Evolutionary conservation across 1,284 basidiomycete species (phyloP), one percentile per base, ranked within the genome.

Genomic region (Cystobasidium slooffiae): DNA sequence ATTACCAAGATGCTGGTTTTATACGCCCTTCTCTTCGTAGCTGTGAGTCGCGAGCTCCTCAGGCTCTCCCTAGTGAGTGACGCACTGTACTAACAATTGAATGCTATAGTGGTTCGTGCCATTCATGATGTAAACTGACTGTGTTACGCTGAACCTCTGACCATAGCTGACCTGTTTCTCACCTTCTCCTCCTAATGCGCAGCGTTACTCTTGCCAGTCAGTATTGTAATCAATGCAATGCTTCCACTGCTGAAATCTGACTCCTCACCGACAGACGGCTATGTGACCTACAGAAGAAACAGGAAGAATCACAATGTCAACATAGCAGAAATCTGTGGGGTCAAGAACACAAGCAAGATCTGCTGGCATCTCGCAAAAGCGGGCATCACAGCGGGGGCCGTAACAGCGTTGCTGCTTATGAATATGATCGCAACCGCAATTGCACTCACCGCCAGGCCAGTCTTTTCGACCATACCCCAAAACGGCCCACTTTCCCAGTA

Each of bases 261-360:
- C 20, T 31, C 3, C 16, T 1, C 3, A 44, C 59, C 16, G 7
- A 47, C 2, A 68, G 66, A 59, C 39, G 66, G 66, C n/a, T 68
- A 68, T 39, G 43, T 68, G 20, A 68, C 52, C 4, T 68, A 22
- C 6, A 41, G 20, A 20, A 18, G 31, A 16, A 46, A 41, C 12
- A 14, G 12, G 41, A 56, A 55, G 22, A 68, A 58, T 43, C n/a
- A 24, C n/a, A 59, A 59, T 59, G 53, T 68, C 53, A 68, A 56
- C 2, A 49, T 68, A 6, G 44, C 53, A 16, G 20, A 68, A 55
- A 46, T 68, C n/a, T 68, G 66, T 31, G 66, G 66, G 6, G 43
- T 68, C 16, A 22, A 55, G 16, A 16, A 59, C n/a, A 39, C 66
- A 10, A 24, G 44, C 24, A 47, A 68, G 8, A 43, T 68, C 37